Percentiles rank a stretch among this genome's conserved stretches.
Evolutionary conservation across 163 green algal genomes (phyloP).

Genomic region (Volvox carteri): DNA sequence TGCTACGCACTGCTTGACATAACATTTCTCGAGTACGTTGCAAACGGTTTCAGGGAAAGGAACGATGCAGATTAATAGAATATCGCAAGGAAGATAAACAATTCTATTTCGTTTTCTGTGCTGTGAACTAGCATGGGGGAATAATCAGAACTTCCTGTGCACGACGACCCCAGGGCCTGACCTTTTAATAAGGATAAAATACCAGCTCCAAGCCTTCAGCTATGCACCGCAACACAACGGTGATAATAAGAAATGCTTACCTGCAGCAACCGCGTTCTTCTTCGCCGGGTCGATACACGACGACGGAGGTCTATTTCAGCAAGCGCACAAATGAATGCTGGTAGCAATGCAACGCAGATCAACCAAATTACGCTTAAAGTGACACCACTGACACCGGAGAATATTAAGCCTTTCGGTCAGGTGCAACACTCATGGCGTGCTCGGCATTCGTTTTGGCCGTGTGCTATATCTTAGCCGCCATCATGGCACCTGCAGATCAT

Average conservation of each 20-base stretch:
- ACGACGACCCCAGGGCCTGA: slow-evolving; percentile 13
- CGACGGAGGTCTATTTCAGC: not conserved
- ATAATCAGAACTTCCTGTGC: not conserved
- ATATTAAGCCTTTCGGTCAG: slow-evolving; percentile 88
- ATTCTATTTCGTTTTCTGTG: no score
- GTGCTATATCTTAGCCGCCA: not conserved
- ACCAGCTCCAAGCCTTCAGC: no score
- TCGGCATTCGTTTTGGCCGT: not conserved
- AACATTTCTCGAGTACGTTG: slow-evolving; percentile 8
- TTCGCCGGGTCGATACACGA: not conserved
- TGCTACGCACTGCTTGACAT: not conserved
- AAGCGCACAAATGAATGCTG: not conserved
- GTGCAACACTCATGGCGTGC: slow-evolving; percentile 50
- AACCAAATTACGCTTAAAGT: slow-evolving; percentile 60
- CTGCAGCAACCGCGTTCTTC: not conserved
- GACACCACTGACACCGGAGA: slow-evolving; percentile 70
- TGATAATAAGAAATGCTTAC: slow-evolving; percentile 27
- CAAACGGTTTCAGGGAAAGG: not conserved
- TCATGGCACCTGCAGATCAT: slow-evolving; percentile 42
- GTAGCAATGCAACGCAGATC: not conserved
- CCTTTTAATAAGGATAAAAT: not conserved
- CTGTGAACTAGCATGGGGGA: no score
- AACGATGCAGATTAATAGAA: no score
- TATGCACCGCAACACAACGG: no score
- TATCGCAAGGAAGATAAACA: not conserved